Base-by-base conservation (phyloP, 768 basidiomycete species). In the Pulveroboletus sp. region DNA sequence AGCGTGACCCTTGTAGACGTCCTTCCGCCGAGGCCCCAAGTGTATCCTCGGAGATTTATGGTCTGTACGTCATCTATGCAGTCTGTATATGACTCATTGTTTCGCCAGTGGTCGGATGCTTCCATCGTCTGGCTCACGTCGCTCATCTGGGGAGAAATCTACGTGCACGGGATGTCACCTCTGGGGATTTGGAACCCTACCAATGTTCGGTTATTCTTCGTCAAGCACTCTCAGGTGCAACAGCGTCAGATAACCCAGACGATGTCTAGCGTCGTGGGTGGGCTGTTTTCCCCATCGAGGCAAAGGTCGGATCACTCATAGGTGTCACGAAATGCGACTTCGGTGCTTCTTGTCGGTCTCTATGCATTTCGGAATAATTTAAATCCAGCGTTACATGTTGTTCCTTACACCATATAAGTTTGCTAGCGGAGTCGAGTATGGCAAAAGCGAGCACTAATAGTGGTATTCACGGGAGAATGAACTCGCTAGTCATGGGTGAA, bases 61-160 rank as follows among this genome's bases (percentile, higher is more conserved):
- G 89, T 90, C 55, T 62, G 86, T 67, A 26, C 24, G 8, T 39
- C 42, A 38, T 38, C 45, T 40, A 39, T 38, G 39, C 30, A 35
- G 21, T 27, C 6, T 39, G 40, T 24, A 50, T 28, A 2, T n/a
- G 31, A 42, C 47, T 48, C 26, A 50, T 37, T 46, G 47, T 37
- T 41, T 8, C 10, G 40, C 8, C 49, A 94, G 90, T 96, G 93
- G 93, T 89, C 93, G 11, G 89, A 93, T 57, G 85, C 90, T 2
- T 93, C 92, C 3, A 75, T 88, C 51, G 78, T 93, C 15, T 97
- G 96, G 95, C 76, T 95, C 33, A 89, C 93, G 5, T 93, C 90
- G 1, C 71, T 97, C 46, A 84, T 94, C 18, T 99, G 95, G 93
- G 94, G 96, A 36, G 91, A 94, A 64, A 80, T 95, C 17, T 99